Evolutionary conservation across 768 basidiomycete species (phyloP).

Genomic region (Chalciporus pseudorubinellus): DNA sequence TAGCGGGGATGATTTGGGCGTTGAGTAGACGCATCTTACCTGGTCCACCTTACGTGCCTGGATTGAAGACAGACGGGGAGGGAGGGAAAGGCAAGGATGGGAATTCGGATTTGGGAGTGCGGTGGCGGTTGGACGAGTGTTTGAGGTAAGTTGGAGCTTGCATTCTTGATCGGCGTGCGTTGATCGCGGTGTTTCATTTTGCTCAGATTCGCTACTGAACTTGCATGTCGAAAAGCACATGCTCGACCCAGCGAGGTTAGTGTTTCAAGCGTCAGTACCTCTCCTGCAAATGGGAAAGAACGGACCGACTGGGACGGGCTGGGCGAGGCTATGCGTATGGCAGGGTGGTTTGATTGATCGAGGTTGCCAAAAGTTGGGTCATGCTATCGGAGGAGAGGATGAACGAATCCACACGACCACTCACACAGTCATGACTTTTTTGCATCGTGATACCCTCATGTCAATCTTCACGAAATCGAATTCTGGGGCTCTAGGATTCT

Average conservation of each 20-base stretch:
- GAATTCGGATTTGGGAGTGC: conserved; percentile 36
- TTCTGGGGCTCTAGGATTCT: no score
- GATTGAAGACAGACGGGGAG: conserved; percentile 12
- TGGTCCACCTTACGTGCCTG: conserved; percentile 72
- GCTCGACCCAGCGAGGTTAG: background rate
- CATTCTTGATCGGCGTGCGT: conserved; percentile 7
- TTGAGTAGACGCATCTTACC: conserved; percentile 70
- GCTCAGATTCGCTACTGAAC: conserved; percentile 76
- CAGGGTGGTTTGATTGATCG: conserved; percentile 68
- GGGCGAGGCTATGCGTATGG: conserved; percentile 67
- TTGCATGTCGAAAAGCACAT: conserved; percentile 69
- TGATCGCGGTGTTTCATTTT: background rate
- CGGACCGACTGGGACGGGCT: conserved; percentile 63
- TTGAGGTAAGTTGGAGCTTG: conserved; percentile 45
- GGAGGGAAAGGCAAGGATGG: conserved; percentile 35
- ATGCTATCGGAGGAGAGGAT: background rate
- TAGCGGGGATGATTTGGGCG: conserved; percentile 86
- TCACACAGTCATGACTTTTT: background rate
- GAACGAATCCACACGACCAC: conserved; percentile 1
- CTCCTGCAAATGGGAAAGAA: conserved; percentile 29
- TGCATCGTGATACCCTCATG: conserved; percentile 6
- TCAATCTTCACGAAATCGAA: background rate
- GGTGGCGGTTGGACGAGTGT: conserved; percentile 83
- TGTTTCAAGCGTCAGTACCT: conserved; percentile 6
- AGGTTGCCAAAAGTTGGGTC: background rate